phyloP scores from a whole-genome alignment of 805 yeast genomes.

The Kazachstania martiniae region DNA sequence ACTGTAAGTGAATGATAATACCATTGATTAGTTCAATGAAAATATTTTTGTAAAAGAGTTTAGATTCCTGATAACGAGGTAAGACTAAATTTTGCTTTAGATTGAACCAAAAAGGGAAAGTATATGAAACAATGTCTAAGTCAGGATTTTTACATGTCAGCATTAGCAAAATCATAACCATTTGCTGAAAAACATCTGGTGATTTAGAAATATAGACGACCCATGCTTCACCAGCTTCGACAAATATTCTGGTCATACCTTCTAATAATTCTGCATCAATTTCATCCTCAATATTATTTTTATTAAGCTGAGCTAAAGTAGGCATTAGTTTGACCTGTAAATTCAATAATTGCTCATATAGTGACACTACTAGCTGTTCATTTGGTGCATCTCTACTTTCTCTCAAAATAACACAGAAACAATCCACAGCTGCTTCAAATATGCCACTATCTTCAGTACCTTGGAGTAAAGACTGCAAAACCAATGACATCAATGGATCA shows the following conservation, averaged over 20 bases:
- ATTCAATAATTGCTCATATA: constrained; percentile 57
- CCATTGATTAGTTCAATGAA: constrained; percentile 23
- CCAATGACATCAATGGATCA: constrained; percentile 53
- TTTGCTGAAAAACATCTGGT: constrained; percentile 57
- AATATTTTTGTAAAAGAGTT: constrained; percentile 13
- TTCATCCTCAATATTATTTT: constrained; percentile 35
- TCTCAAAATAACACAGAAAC: constrained; percentile 66
- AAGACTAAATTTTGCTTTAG: constrained; percentile 50
- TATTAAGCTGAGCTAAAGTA: constrained; percentile 11
- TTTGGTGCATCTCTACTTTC: constrained; percentile 76
- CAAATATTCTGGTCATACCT: constrained; percentile 63
- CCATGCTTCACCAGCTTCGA: constrained; percentile 95
- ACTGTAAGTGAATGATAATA: constrained; percentile 57
- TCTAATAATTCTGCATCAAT: constrained; percentile 46
- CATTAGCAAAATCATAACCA: constrained; percentile 63
- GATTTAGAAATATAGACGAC: constrained; percentile 68
- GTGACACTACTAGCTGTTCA: constrained; percentile 47
- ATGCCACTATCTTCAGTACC: constrained; percentile 37
- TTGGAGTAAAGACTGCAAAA: constrained; percentile 48
- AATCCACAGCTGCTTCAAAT: constrained; percentile 79
- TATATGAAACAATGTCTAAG: constrained; percentile 78
- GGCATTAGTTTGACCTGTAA: constrained; percentile 44
- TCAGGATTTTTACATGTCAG: constrained; percentile 70
- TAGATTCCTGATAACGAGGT: constrained; percentile 23
- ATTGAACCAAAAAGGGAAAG: constrained; percentile 87